Conservation (phyloP, 164 flowering plant species). For the Vitis vinifera region ASM3070453v1 NC_081815.1:7835501-7836000, state of each 20-base stretch:
- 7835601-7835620: too few species aligned
- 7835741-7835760: slow-evolving; percentile 5
- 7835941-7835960: too few species aligned
- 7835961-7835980: too few species aligned
- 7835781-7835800: too few species aligned
- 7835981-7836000: too few species aligned
- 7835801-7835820: too few species aligned
- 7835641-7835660: not conserved
- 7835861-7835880: not conserved
- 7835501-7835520: slow-evolving; percentile 12
- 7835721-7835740: slow-evolving; percentile 32
- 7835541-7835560: slow-evolving; percentile 32
- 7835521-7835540: slow-evolving; percentile 40
- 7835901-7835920: too few species aligned
- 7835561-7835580: not conserved
- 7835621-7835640: too few species aligned
- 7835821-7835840: too few species aligned
- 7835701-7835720: slow-evolving; percentile 36
- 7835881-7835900: too few species aligned
- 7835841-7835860: not conserved
- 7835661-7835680: not conserved
- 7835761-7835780: not conserved
- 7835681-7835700: slow-evolving; percentile 20
- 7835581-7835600: too few species aligned
- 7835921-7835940: too few species aligned